Percentiles rank a stretch among this genome's conserved stretches.
Evolutionary conservation across 2,329 filamentous ascomycete species (phyloP).

Genomic region (Aspergillus tubingensis): DNA sequence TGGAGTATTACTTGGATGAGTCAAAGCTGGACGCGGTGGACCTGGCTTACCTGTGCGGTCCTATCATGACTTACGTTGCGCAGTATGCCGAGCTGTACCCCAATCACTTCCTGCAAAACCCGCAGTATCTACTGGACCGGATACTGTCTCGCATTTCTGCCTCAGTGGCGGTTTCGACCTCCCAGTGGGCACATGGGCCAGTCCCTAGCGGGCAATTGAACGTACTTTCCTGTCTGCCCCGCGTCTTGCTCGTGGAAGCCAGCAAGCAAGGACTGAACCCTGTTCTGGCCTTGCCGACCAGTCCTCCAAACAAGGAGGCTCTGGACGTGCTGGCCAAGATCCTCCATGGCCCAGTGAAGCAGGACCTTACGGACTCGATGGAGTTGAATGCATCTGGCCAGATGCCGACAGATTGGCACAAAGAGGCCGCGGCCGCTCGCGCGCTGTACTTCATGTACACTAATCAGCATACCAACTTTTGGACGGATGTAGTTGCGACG

Average conservation of each 20-base stretch:
- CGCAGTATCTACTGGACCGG: constrained; percentile 42
- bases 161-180: constrained; percentile 48
- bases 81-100: constrained; percentile 59
- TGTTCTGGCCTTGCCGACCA: constrained; percentile 54
- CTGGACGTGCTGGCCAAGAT: constrained; percentile 57
- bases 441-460: constrained; percentile 58
- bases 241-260: constrained; percentile 53
- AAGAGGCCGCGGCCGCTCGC: constrained; percentile 56
- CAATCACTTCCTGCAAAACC: constrained; percentile 53
- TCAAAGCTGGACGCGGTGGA: constrained; percentile 54
- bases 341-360: constrained; percentile 54
- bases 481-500: constrained; percentile 53
- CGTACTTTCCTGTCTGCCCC: constrained; percentile 60
- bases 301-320: constrained; percentile 55
- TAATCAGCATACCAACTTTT: constrained; percentile 53
- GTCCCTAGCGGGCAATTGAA: constrained; percentile 59
- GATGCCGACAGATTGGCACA: constrained; percentile 42
- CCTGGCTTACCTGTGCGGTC: constrained; percentile 55
- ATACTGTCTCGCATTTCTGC: constrained; percentile 52
- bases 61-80: constrained; percentile 59
- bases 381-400: constrained; percentile 35
- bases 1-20: constrained; percentile 56
- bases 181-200: constrained; percentile 55
- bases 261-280: constrained; percentile 43
- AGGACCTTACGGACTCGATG: constrained; percentile 28